Conservation (phyloP, 805 yeast species). For the Candida hispaniensis region DNA sequence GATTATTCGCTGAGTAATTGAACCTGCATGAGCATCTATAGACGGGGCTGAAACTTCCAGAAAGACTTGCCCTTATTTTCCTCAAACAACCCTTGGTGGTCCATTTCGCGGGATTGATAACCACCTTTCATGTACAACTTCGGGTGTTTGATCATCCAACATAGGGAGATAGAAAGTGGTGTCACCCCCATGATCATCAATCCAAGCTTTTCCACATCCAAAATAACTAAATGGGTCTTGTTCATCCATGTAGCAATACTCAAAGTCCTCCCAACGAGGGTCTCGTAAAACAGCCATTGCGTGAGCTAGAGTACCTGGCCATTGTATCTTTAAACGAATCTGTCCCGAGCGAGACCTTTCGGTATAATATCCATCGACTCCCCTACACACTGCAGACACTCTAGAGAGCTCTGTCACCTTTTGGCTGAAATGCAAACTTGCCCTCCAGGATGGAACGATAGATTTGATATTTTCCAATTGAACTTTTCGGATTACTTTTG, state of each 20-base stretch:
- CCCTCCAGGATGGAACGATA: conserved; percentile 6
- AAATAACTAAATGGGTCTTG: conserved; percentile 17
- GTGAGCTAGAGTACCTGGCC: conserved; percentile 19
- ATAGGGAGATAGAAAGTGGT: conserved; percentile 6
- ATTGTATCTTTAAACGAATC: conserved; percentile 6
- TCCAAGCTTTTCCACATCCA: conserved; percentile 19
- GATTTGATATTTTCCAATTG: conserved; percentile 13
- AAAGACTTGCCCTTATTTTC: too few species aligned
- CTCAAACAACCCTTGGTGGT: conserved; percentile 6
- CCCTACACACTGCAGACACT: conserved; percentile 1
- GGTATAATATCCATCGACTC: conserved; percentile 1
- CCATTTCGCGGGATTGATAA: conserved; percentile 4
- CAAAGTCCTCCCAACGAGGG: conserved; percentile 19
- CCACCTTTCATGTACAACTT: conserved; percentile 9
- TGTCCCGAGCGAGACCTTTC: conserved; percentile 7
- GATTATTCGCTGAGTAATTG: too few species aligned
- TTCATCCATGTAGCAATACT: conserved; percentile 16
- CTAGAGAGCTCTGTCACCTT: conserved; percentile 8
- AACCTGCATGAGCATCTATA: too few species aligned
- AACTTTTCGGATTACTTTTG: conserved; percentile 12
- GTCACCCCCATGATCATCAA: conserved; percentile 10
- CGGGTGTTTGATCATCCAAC: neutral
- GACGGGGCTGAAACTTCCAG: too few species aligned
- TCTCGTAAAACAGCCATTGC: conserved; percentile 13
- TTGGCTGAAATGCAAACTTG: conserved; percentile 13